Conservation (phyloP, 371 early-diverging fungal genomes). For the Mortierella sp. region DNA sequence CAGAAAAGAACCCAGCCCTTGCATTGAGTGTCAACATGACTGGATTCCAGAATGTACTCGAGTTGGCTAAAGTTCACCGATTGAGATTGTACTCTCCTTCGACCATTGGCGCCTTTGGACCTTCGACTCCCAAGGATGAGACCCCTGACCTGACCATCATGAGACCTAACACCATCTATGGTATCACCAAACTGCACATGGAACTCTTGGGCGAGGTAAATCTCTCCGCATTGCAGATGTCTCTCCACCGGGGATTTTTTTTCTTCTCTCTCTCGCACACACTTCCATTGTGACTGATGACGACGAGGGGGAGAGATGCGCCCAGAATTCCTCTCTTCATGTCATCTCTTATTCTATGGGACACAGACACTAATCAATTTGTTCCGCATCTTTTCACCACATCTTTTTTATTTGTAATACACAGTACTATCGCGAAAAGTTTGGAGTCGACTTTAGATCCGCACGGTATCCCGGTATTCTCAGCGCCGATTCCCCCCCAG, state of each 20-base stretch:
- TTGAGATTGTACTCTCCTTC: slow-evolving; percentile 64
- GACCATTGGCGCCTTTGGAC: slow-evolving; percentile 73
- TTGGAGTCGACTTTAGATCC: slow-evolving; percentile 67
- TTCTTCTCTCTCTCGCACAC: neutral
- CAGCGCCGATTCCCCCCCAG: slow-evolving; percentile 65
- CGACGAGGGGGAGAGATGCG: no score
- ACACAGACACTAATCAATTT: no score
- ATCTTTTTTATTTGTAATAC: neutral
- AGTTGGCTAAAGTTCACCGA: slow-evolving; percentile 61
- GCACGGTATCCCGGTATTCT: slow-evolving; percentile 71
- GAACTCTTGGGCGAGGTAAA: slow-evolving; percentile 66
- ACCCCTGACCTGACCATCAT: slow-evolving; percentile 68
- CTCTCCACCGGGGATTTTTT: neutral
- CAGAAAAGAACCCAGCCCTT: slow-evolving; percentile 61
- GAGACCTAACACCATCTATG: slow-evolving; percentile 72
- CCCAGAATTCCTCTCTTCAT: no score
- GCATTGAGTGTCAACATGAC: slow-evolving; percentile 66
- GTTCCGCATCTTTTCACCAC: no score
- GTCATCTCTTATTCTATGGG: no score
- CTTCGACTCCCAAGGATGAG: slow-evolving; percentile 62
- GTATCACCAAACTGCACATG: slow-evolving; percentile 69
- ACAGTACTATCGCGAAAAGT: slow-evolving; percentile 67
- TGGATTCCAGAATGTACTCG: slow-evolving; percentile 69
- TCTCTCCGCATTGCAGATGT: neutral
- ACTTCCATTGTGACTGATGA: no score